A percentile compares a stretch with the other conserved stretches of the same genome.
Conservation (phyloP, 192 early-diverging fungal species). For the Coemansia sp. region DNA sequence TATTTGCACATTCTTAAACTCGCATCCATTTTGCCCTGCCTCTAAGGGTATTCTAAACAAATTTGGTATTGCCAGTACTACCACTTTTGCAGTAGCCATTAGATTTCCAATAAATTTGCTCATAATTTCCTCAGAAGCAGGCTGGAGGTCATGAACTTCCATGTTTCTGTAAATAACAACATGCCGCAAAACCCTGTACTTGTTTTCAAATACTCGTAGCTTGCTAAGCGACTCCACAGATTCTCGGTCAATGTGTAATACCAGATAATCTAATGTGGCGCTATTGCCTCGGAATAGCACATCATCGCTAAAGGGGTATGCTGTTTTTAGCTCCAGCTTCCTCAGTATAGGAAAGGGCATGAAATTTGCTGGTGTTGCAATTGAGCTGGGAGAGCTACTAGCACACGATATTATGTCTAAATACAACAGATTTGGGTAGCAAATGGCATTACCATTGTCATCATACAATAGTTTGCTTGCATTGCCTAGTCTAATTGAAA, state of each 20-base stretch:
- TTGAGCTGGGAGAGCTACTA: neutral
- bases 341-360: conserved; percentile 6
- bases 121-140: too few relatives aligned
- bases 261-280: neutral
- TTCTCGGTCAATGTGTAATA: neutral
- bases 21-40: neutral
- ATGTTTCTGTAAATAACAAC: neutral
- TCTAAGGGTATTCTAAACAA: neutral
- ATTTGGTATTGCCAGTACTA: too few relatives aligned
- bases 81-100: too few relatives aligned
- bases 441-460: neutral
- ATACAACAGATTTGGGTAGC: neutral
- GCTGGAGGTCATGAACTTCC: neutral
- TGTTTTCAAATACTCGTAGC: neutral
- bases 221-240: neutral
- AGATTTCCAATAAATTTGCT: neutral
- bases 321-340: neutral
- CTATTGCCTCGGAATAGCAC: conserved; percentile 9
- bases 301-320: conserved; percentile 12
- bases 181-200: neutral
- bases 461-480: neutral
- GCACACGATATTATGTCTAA: neutral
- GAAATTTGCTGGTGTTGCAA: neutral
- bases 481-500: neutral
- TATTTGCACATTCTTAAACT: neutral